These are phyloP conservation scores for Stagonosporopsis tanaceti DNA, from an alignment of 2,329 filamentous ascomycete genomes.

Conservation along the genomic window DNA sequence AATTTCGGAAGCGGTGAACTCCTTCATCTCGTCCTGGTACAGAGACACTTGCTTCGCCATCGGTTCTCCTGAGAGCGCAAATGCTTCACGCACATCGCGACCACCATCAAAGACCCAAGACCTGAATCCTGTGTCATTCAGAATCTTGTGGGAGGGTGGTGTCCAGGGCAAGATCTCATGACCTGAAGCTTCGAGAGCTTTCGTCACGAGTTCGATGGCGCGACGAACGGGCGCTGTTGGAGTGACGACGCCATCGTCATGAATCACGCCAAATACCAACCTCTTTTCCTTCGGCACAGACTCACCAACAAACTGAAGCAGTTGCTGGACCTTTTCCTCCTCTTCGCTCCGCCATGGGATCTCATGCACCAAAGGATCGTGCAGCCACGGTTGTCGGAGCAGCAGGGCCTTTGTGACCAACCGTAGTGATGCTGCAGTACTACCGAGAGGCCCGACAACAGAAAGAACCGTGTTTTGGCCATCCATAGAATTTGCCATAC, in stretches of 20 bases:
- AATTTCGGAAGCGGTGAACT: constrained; percentile 41
- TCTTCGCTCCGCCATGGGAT: constrained; percentile 68
- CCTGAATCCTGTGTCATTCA: constrained; percentile 33
- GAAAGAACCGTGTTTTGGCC: constrained; percentile 70
- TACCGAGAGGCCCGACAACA: constrained; percentile 69
- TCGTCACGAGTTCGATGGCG: constrained; percentile 40
- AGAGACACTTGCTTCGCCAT: constrained; percentile 36
- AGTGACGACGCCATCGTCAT: constrained; percentile 46
- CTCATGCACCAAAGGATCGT: constrained; percentile 70
- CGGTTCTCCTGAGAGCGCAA: constrained; percentile 46
- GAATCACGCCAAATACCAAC: constrained; percentile 45
- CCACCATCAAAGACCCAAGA: constrained; percentile 47
- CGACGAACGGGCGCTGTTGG: constrained; percentile 48
- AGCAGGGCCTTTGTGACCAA: constrained; percentile 66
- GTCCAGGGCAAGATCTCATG: constrained; percentile 43
- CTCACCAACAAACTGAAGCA: constrained; percentile 32
- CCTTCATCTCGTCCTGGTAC: constrained; percentile 25
- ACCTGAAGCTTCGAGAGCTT: constrained; percentile 34
- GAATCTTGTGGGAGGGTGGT: constrained; percentile 32
- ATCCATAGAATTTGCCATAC: constrained; percentile 66
- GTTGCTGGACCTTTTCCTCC: constrained; percentile 44
- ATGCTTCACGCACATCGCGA: constrained; percentile 38
- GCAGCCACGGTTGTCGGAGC: constrained; percentile 67
- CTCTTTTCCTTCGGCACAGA: constrained; percentile 17
- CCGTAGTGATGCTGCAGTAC: constrained; percentile 62